A percentile compares a stretch with the other conserved stretches of the same genome.
Conservation (phyloP, 495 filamentous ascomycete species). For the Aspergillus olivimuriae region DNA sequence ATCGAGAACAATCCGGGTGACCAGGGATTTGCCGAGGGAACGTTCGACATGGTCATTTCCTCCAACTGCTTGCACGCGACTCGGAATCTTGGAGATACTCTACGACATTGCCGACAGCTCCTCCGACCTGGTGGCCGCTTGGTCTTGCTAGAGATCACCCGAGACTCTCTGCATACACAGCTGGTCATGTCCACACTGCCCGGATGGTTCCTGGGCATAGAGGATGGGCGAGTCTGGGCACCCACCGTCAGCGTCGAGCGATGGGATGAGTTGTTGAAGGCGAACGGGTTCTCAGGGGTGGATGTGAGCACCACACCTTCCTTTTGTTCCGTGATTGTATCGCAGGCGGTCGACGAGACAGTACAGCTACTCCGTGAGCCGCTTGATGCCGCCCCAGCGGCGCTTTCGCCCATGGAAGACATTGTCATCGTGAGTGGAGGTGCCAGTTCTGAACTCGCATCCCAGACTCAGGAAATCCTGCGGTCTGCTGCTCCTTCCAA, state of each 20-base stretch:
- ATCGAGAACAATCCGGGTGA: constrained; percentile 34
- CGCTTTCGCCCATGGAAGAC: not conserved
- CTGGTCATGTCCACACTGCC: not conserved
- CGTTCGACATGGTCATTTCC: constrained; percentile 47
- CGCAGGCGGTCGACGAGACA: not conserved
- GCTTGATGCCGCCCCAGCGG: not conserved
- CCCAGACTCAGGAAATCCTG: not conserved
- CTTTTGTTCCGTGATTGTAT: not conserved
- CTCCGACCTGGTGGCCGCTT: constrained; percentile 20
- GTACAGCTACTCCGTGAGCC: not conserved
- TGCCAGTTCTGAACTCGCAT: not conserved
- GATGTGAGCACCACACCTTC: not conserved
- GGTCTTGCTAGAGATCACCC: not conserved
- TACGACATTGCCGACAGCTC: constrained; percentile 34
- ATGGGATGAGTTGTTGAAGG: not conserved
- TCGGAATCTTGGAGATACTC: constrained; percentile 35
- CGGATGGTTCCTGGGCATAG: not conserved
- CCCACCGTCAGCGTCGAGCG: not conserved
- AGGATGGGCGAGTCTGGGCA: not conserved
- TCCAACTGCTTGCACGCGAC: constrained; percentile 50
- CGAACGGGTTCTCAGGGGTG: not conserved
- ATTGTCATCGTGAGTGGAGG: not conserved
- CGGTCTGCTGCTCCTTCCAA: not conserved
- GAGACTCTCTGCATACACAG: not conserved
- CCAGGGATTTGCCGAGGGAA: constrained; percentile 41